Conservation (phyloP, 441 rosid genomes). For the Syzygium malaccense region DNA sequence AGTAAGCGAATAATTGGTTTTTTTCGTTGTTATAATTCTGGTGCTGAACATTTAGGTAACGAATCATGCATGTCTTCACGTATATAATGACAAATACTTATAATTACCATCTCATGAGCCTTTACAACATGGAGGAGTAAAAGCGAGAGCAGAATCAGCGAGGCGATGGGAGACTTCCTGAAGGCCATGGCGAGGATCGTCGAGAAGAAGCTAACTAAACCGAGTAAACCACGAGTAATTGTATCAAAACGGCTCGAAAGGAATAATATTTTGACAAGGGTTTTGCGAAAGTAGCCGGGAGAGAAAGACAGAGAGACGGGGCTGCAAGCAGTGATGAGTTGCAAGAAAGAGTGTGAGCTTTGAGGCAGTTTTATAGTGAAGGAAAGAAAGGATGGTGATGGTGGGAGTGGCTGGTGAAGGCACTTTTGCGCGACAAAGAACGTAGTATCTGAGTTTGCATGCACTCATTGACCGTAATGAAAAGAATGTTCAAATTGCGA, state of each 20-base stretch:
- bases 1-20: not conserved
- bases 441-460: not conserved
- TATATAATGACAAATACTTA: not conserved
- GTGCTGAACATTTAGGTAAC: not conserved
- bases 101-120: conserved; percentile 3
- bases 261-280: not conserved
- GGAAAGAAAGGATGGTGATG: not conserved
- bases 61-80: not conserved
- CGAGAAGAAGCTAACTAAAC: not conserved
- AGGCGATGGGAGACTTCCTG: not conserved
- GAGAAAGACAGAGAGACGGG: not conserved
- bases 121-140: conserved; percentile 2
- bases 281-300: not conserved
- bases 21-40: not conserved
- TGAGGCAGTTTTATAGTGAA: not conserved
- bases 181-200: not conserved
- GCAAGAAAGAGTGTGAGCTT: not conserved
- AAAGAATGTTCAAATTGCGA: not conserved
- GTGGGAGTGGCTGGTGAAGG: not conserved
- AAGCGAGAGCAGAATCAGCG: conserved; percentile 6
- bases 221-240: not conserved
- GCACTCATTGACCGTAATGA: not conserved
- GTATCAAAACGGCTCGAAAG: not conserved
- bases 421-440: not conserved
- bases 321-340: not conserved